Evolutionary conservation across 352 stramenopile species (phyloP).

Genomic region (Phytophthora rubi): DNA sequence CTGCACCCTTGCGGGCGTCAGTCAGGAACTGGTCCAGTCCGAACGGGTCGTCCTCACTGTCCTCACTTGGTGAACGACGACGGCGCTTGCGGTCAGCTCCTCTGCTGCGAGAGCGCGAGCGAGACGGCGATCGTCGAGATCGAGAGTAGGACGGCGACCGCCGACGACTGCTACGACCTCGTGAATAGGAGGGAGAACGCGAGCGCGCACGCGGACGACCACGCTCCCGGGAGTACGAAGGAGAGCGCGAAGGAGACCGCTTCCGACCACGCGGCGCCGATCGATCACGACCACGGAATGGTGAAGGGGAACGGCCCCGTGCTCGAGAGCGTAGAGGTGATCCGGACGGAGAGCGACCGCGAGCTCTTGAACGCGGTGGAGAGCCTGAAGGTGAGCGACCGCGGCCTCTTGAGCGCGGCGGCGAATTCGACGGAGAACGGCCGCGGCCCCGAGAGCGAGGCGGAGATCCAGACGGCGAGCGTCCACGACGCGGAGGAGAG

Average conservation of each 20-base stretch:
- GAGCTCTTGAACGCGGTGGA: slow-evolving; percentile 27
- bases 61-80: slow-evolving; percentile 50
- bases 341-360: slow-evolving; percentile 37
- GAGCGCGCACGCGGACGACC: slow-evolving; percentile 33
- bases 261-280: slow-evolving; percentile 31
- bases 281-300: slow-evolving; percentile 29
- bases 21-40: slow-evolving; percentile 86
- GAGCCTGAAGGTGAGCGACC: slow-evolving; percentile 23
- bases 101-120: slow-evolving; percentile 50
- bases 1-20: slow-evolving; percentile 61
- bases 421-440: slow-evolving; percentile 36
- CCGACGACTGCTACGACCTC: slow-evolving; percentile 29
- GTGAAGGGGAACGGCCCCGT: slow-evolving; percentile 31
- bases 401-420: slow-evolving; percentile 28
- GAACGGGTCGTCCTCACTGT: slow-evolving; percentile 80
- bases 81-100: slow-evolving; percentile 56
- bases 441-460: slow-evolving; percentile 19
- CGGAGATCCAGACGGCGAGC: slow-evolving; percentile 27
- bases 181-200: slow-evolving; percentile 39
- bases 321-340: slow-evolving; percentile 33
- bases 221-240: slow-evolving; percentile 27
- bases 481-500: slow-evolving; percentile 12
- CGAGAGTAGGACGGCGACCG: slow-evolving; percentile 44
- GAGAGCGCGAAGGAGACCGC: slow-evolving; percentile 30
- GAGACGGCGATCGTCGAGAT: slow-evolving; percentile 43